Conservation (phyloP, 139 green algal genomes). For the Zygnema cylindricum region DNA sequence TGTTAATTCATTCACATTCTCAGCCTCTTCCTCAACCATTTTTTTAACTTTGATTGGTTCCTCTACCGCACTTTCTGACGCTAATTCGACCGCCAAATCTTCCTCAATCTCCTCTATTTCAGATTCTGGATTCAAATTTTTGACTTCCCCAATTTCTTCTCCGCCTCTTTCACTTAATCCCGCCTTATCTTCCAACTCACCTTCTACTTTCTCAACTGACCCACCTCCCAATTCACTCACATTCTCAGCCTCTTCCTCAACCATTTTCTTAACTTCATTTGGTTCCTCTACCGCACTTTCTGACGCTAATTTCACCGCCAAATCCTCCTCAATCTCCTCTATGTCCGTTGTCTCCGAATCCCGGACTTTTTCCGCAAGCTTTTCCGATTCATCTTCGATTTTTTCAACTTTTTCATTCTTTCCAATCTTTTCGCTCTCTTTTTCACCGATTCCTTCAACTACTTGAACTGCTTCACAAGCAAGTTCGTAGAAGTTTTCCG, state of each 20-base stretch:
- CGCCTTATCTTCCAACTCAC: not conserved
- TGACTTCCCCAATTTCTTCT: not conserved
- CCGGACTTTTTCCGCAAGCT: too few relatives aligned
- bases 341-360: not conserved
- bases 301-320: not conserved
- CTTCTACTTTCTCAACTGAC: not conserved
- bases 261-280: not conserved
- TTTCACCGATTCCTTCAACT: too few relatives aligned
- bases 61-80: not conserved
- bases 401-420: too few relatives aligned
- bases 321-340: not conserved
- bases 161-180: not conserved
- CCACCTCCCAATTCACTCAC: not conserved
- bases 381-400: too few relatives aligned
- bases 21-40: not conserved
- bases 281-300: not conserved
- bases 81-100: not conserved
- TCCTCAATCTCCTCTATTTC: too few relatives aligned
- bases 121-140: not conserved
- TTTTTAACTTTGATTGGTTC: not conserved
- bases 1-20: too few relatives aligned
- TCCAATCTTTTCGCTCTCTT: too few relatives aligned
- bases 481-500: too few relatives aligned
- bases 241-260: not conserved
- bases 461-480: too few relatives aligned